Evolutionary conservation across 768 basidiomycete species (phyloP).

Genomic region (Phylloporus sp.): DNA sequence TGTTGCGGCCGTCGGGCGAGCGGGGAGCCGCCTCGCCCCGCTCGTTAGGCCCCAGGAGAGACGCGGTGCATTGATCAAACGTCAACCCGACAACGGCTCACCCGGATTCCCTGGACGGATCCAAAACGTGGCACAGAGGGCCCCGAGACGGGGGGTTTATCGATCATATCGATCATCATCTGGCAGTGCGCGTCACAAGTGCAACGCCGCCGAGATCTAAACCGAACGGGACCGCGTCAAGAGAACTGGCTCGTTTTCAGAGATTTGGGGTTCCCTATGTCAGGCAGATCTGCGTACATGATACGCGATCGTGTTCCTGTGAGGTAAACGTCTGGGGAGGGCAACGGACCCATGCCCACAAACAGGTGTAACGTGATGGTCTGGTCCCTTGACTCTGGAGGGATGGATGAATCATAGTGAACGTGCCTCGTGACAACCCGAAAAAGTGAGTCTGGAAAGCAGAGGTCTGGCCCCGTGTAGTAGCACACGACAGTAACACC

Average conservation of each 20-base stretch:
- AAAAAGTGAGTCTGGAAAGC: no score
- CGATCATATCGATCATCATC: neutral
- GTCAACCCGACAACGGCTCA: neutral
- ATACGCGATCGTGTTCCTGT: neutral
- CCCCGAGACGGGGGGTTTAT: no score
- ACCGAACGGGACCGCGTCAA: neutral
- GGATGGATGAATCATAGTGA: no score
- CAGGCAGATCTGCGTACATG: neutral
- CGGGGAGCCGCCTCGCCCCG: neutral
- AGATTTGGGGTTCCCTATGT: neutral
- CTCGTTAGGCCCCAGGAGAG: neutral
- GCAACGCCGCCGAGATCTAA: no score
- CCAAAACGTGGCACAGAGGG: no score
- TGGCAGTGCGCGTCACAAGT: no score
- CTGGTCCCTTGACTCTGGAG: no score
- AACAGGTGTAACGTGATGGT: no score
- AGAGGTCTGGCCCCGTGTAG: no score
- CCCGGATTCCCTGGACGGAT: neutral
- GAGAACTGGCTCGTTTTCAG: neutral
- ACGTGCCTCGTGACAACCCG: no score
- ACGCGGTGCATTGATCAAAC: neutral
- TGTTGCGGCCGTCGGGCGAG: neutral
- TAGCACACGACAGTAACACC: no score
- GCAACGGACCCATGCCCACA: neutral
- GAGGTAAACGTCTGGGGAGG: neutral